These are phyloP conservation scores for Quercus tomentella DNA, from an alignment of 331 rosid genomes.

Conservation along the genomic window DNA sequence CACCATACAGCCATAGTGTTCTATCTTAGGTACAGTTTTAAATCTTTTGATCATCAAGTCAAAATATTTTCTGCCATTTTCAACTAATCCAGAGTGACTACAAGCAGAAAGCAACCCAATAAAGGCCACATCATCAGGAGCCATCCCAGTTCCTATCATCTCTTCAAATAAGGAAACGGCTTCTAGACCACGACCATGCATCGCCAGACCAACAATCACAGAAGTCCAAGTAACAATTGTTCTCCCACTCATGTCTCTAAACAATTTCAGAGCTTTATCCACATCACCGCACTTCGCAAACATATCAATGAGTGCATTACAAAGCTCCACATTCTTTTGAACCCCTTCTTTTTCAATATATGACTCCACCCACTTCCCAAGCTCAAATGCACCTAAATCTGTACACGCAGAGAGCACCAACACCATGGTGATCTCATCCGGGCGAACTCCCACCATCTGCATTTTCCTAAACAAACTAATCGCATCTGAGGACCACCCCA, in stretches of 20 bases:
- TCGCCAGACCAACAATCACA: conserved; percentile 76
- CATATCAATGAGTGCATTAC: conserved; percentile 83
- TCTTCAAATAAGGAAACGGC: conserved; percentile 70
- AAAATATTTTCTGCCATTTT: conserved; percentile 62
- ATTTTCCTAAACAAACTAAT: conserved; percentile 66
- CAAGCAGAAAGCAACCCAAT: conserved; percentile 91
- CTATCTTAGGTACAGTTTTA: conserved; percentile 58
- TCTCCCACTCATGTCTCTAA: conserved; percentile 45
- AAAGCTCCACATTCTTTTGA: conserved; percentile 56
- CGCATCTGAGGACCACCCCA: conserved; percentile 54
- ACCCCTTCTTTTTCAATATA: conserved; percentile 54
- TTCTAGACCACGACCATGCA: conserved; percentile 79
- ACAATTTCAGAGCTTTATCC: conserved; percentile 60
- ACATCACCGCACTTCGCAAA: conserved; percentile 90
- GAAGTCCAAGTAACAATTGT: conserved; percentile 93
- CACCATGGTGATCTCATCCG: conserved; percentile 90
- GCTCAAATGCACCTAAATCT: conserved; percentile 82
- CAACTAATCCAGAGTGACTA: conserved; percentile 78
- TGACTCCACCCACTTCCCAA: conserved; percentile 94
- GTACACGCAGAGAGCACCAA: conserved; percentile 76
- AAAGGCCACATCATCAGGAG: conserved; percentile 72
- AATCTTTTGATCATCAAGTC: conserved; percentile 43
- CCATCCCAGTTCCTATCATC: conserved; percentile 51
- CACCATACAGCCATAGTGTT: conserved; percentile 90
- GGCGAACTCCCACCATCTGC: conserved; percentile 61